Evolutionary conservation across 495 filamentous ascomycete species (phyloP), one percentile per base, ranked within the genome.

Genomic region (Talaromyces trachyspermus): DNA sequence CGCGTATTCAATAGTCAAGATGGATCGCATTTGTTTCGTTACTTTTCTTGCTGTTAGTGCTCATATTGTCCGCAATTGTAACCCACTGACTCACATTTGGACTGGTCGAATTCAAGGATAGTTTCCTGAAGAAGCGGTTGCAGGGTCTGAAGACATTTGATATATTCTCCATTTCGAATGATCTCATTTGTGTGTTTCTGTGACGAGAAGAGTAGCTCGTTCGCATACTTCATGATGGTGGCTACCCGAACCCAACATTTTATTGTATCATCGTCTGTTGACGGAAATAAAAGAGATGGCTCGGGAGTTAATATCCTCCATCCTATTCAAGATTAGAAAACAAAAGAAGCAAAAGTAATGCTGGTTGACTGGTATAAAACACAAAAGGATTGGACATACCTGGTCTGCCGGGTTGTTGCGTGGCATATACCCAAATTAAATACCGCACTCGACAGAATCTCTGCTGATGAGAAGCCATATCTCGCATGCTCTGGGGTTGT

Each of bases 1-100:
- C 45, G 85, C 79, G 46, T 83, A 85, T 57, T 87, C 87, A 40
- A 92, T 88, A 6, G 76, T 78, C 2, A 92, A 69, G 38, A 92
- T 86, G 49, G 81, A 74, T 23, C 78, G 75, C 48, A 86, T 82
- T 52, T 82, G 83, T 3, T 68, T 72, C 2, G 85, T 84, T 49
- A 90, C 66, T 24, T 27, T 25, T 23, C 17, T 3, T 22, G 23
- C 0, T 9, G 7, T 10, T 17, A 6, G 9, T n/a, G n/a, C n/a
- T n/a, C n/a, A n/a, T n/a, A n/a, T n/a, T n/a, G n/a, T n/a, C n/a
- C n/a, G n/a, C n/a, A n/a, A n/a, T n/a, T n/a, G n/a, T n/a, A n/a
- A 43, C 9, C 9, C 20, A 18, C 35, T 22, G 8, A 45, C 36
- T 30, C 44, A 48, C 46, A 59, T 11, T 67, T 62, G 49, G 78